Evolutionary conservation across 495 filamentous ascomycete genomes (phyloP).

Genomic region (Neurospora discreta): DNA sequence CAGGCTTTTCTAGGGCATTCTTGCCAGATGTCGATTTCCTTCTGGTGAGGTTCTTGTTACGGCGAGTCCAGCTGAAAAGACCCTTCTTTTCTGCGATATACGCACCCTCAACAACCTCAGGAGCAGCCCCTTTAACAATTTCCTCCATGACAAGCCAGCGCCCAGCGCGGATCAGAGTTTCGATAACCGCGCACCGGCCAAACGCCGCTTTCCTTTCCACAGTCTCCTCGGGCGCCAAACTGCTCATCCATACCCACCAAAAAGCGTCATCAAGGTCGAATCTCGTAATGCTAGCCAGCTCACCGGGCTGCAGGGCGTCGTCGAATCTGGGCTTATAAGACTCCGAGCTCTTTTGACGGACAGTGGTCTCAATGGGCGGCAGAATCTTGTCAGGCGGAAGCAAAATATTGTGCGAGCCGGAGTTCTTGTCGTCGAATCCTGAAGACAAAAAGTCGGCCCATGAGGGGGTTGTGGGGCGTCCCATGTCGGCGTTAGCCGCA

Average conservation of each 20-base stretch:
- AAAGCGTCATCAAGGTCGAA: conserved; percentile 92
- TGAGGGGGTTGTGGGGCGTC: conserved; percentile 86
- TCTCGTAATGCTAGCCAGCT: conserved; percentile 79
- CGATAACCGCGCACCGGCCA: conserved; percentile 83
- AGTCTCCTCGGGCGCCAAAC: conserved; percentile 78
- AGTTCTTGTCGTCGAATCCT: conserved; percentile 70
- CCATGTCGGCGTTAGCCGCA: conserved; percentile 50
- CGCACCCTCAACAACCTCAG: conserved; percentile 70
- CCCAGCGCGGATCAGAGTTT: conserved; percentile 69
- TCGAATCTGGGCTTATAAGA: conserved; percentile 66
- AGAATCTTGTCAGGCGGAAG: conserved; percentile 84
- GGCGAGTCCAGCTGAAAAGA: conserved; percentile 74
- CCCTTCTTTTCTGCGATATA: conserved; percentile 92
- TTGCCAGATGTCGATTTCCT: conserved; percentile 52
- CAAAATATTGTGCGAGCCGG: conserved; percentile 46
- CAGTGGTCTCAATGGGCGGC: conserved; percentile 64
- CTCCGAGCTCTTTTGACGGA: conserved; percentile 73
- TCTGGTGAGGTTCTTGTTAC: conserved; percentile 51
- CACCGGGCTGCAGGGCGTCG: conserved; percentile 68
- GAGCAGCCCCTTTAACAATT: conserved; percentile 86
- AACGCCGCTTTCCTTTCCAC: conserved; percentile 79
- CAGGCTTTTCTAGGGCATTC: conserved; percentile 25
- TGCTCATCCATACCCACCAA: conserved; percentile 99
- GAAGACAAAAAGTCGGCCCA: conserved; percentile 96
- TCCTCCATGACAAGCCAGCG: conserved; percentile 94